Evolutionary conservation across 2,329 filamentous ascomycete genomes (phyloP).

Genomic region (Arthroderma sp.): DNA sequence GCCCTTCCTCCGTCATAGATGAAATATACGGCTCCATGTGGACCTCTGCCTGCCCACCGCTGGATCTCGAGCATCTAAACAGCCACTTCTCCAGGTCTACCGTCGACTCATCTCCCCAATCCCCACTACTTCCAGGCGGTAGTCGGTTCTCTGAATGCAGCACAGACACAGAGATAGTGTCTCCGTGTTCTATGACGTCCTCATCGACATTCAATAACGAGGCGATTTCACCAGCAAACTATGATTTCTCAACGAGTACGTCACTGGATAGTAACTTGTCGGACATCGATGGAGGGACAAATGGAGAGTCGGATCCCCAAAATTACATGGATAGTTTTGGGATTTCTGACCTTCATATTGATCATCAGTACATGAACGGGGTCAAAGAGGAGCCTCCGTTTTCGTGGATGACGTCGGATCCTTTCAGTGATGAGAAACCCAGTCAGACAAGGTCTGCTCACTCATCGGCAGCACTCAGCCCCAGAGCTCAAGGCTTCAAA

Average conservation of each 20-base stretch:
- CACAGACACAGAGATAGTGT: conserved; percentile 27
- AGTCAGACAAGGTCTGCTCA: background rate
- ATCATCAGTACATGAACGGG: background rate
- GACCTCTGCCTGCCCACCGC: conserved; percentile 14
- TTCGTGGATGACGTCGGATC: background rate
- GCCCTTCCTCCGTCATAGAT: conserved; percentile 36
- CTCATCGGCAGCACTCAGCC: background rate
- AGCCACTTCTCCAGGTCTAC: conserved; percentile 35
- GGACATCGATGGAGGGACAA: background rate
- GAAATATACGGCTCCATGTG: conserved; percentile 18
- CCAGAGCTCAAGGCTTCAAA: background rate
- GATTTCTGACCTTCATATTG: background rate
- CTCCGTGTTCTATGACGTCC: conserved; percentile 28
- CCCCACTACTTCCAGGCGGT: conserved; percentile 18
- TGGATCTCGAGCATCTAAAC: conserved; percentile 25
- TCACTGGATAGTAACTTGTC: background rate
- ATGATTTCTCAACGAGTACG: background rate
- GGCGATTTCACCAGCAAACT: background rate
- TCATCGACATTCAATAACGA: conserved; percentile 23
- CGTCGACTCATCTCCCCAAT: conserved; percentile 20
- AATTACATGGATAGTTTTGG: background rate
- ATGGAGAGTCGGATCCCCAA: background rate
- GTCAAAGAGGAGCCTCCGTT: background rate
- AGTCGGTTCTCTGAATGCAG: conserved; percentile 33
- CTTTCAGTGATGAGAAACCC: background rate